A percentile compares a stretch with the other conserved stretches of the same genome.
Evolutionary conservation across 495 filamentous ascomycete genomes (phyloP).

Genomic region (Melanomma pulvis-pyrius): DNA sequence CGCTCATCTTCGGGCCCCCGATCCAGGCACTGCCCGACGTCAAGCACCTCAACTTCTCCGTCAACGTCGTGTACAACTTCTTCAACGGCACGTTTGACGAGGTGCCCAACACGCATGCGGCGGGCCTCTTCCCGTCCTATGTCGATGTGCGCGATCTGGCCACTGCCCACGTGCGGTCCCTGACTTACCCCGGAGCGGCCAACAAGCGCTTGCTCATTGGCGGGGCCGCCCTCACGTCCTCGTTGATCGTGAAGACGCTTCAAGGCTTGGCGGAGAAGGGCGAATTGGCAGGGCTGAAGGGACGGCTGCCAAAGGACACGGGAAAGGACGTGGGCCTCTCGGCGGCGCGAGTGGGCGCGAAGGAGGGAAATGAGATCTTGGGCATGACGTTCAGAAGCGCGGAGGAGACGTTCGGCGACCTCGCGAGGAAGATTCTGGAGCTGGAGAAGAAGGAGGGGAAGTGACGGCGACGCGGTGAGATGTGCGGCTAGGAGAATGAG

Average conservation of each 20-base stretch:
- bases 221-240: conserved; percentile 35
- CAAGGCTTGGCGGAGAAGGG: conserved; percentile 28
- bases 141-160: conserved; percentile 44
- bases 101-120: conserved; percentile 38
- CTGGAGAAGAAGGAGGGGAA: conserved; percentile 29
- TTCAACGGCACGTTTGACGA: conserved; percentile 43
- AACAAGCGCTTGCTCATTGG: conserved; percentile 39
- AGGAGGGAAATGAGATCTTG: conserved; percentile 43
- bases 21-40: conserved; percentile 35
- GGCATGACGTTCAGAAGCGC: conserved; percentile 38
- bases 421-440: conserved; percentile 39
- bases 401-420: conserved; percentile 47
- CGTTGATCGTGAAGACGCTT: conserved; percentile 38
- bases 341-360: conserved; percentile 29
- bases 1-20: conserved; percentile 41
- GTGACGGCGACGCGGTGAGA: background rate
- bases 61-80: conserved; percentile 41
- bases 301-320: conserved; percentile 43
- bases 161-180: conserved; percentile 41
- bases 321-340: conserved; percentile 39
- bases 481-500: background rate
- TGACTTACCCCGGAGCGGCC: conserved; percentile 37
- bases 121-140: conserved; percentile 40
- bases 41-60: conserved; percentile 43
- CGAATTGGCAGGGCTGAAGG: conserved; percentile 39